Percentiles rank a stretch among this genome's conserved stretches.
phyloP scores from a whole-genome alignment of 306 rosid genomes.

The Abrus pulchellus region DNA sequence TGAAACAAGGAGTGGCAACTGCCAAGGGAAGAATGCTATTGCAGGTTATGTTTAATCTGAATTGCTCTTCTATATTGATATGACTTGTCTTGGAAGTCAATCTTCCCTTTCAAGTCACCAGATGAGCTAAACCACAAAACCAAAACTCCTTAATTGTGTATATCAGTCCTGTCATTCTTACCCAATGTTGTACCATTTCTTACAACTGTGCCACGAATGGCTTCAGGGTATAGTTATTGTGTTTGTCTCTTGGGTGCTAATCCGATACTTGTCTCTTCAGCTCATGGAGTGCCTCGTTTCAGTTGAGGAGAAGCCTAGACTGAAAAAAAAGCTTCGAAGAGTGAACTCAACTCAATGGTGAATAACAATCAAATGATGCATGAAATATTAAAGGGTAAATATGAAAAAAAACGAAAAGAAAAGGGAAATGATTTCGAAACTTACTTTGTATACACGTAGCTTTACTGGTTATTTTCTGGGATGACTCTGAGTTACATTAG shows the following conservation, averaged over 20 bases:
- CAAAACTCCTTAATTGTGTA: no score
- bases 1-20: no score
- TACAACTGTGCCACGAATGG: not conserved
- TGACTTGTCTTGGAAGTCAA: not conserved
- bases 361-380: slow-evolving; percentile 41
- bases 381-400: not conserved
- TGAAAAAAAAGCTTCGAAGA: slow-evolving; percentile 60
- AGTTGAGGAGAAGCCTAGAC: slow-evolving; percentile 59
- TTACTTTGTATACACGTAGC: not conserved
- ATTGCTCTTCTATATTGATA: not conserved
- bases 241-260: not conserved
- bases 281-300: slow-evolving; percentile 72
- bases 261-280: slow-evolving; percentile 53
- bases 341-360: slow-evolving; percentile 63
- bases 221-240: not conserved
- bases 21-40: not conserved
- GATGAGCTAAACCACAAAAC: not conserved
- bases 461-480: not conserved
- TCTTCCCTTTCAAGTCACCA: not conserved
- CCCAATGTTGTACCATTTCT: not conserved
- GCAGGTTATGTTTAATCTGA: not conserved
- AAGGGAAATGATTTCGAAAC: not conserved
- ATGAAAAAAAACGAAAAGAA: not conserved
- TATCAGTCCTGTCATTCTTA: no score
- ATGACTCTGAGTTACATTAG: not conserved